These are phyloP conservation scores for Vanilla planifolia DNA, from an alignment of 106 monocot species.

Conservation along the genomic window DNA sequence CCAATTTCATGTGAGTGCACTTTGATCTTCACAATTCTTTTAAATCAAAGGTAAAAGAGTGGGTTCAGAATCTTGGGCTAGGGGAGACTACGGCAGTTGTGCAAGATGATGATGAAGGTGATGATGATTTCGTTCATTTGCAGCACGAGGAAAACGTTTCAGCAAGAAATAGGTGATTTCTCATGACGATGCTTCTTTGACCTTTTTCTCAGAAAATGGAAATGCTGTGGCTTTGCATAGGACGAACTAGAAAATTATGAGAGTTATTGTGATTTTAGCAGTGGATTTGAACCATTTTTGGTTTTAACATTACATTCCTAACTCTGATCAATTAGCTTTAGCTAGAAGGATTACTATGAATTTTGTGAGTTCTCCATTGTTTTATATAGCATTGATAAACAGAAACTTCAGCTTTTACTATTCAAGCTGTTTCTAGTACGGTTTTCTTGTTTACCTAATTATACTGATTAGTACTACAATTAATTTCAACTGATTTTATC, in stretches of 20 bases:
- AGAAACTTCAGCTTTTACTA: neutral
- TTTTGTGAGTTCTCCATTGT: neutral
- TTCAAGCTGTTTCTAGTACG: neutral
- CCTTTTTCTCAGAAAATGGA: neutral
- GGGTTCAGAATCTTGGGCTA: conserved; percentile 90
- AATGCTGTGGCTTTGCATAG: neutral
- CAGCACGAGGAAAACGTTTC: conserved; percentile 68
- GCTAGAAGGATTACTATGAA: neutral
- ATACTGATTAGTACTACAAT: neutral
- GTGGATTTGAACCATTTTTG: conserved; percentile 1
- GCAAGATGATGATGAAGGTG: conserved; percentile 94
- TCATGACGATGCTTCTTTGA: neutral
- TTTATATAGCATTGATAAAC: neutral
- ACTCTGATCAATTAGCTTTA: neutral
- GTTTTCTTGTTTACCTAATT: neutral
- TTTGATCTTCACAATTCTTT: neutral
- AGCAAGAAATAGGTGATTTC: conserved; percentile 59
- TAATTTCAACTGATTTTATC: neutral
- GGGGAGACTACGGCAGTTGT: conserved; percentile 63
- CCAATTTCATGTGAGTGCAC: too few relatives aligned
- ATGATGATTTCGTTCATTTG: conserved; percentile 59
- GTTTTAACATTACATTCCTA: neutral
- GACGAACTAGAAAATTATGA: neutral
- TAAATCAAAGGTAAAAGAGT: conserved; percentile 85
- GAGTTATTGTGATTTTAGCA: neutral